Evolutionary conservation across 441 rosid genomes (phyloP).

Genomic region (Geranium incanum): DNA sequence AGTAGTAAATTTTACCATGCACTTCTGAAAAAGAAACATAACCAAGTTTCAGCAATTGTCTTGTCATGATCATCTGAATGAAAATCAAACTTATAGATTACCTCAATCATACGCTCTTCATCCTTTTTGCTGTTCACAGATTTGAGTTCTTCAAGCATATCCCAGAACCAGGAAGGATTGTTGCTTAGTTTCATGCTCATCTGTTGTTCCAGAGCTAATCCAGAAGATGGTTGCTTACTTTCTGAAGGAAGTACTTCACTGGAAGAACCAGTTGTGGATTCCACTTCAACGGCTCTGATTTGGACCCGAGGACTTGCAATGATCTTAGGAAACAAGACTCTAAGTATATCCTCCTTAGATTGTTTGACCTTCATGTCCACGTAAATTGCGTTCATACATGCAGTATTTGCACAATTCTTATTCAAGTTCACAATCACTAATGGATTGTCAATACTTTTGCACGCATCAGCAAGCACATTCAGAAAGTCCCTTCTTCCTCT

Average conservation of each 20-base stretch:
- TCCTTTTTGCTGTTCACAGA: not conserved
- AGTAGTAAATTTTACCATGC: conserved; percentile 4
- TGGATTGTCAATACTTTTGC: conserved; percentile 23
- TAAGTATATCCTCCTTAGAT: conserved; percentile 24
- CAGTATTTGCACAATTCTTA: not conserved
- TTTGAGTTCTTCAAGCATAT: conserved; percentile 13
- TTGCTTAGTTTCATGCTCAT: not conserved
- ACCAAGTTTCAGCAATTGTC: not conserved
- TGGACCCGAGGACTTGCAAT: not conserved
- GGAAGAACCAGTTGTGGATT: not conserved
- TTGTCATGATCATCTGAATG: not conserved
- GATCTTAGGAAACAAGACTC: conserved; percentile 23
- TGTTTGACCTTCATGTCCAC: conserved; percentile 27
- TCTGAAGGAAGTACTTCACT: conserved; percentile 1
- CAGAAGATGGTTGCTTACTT: not conserved
- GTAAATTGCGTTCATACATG: conserved; percentile 24
- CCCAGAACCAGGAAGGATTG: conserved; percentile 7
- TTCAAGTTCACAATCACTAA: conserved; percentile 22
- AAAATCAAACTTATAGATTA: not conserved
- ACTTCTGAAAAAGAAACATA: conserved; percentile 18
- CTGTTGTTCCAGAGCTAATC: not conserved
- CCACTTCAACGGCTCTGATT: not conserved
- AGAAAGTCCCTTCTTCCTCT: not conserved
- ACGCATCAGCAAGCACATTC: conserved; percentile 27
- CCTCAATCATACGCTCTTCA: conserved; percentile 19